A percentile compares a stretch with the other conserved stretches of the same genome.
phyloP scores from a whole-genome alignment of 768 basidiomycete genomes.

The Lactifluus pinguis region DNA sequence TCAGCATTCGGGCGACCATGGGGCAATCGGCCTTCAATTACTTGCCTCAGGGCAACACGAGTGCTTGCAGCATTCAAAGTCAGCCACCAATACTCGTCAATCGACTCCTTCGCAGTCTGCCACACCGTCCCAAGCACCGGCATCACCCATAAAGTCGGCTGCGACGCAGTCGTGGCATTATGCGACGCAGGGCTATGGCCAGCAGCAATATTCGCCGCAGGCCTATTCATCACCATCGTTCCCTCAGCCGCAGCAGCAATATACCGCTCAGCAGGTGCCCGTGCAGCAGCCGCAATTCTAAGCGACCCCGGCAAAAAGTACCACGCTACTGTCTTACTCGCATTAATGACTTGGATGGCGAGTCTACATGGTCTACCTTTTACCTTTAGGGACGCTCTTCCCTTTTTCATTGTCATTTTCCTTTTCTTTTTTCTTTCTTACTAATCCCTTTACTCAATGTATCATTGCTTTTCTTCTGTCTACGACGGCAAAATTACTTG shows the following conservation, averaged over 20 bases:
- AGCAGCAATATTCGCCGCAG: conserved; percentile 13
- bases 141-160: neutral
- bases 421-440: neutral
- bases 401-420: neutral
- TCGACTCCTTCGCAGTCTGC: conserved; percentile 10
- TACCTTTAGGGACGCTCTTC: neutral
- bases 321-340: neutral
- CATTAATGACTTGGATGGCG: conserved; percentile 1
- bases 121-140: neutral
- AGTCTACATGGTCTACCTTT: neutral
- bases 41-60: conserved; percentile 69
- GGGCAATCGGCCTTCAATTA: conserved; percentile 76
- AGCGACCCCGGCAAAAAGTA: conserved; percentile 5
- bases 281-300: conserved; percentile 13
- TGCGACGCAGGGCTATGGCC: neutral
- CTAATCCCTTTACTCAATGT: conserved; percentile 1
- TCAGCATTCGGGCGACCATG: conserved; percentile 93
- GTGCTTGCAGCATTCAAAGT: conserved; percentile 32
- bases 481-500: conserved; percentile 14
- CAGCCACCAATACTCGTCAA: conserved; percentile 13
- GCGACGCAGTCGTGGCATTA: conserved; percentile 8
- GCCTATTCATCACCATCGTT: conserved; percentile 2
- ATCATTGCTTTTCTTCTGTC: neutral
- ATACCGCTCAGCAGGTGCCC: conserved; percentile 8
- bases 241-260: conserved; percentile 10